Evolutionary conservation across 2,329 filamentous ascomycete species (phyloP), one percentile per base, ranked within the genome.

Genomic region (Huntiella abstrusa): DNA sequence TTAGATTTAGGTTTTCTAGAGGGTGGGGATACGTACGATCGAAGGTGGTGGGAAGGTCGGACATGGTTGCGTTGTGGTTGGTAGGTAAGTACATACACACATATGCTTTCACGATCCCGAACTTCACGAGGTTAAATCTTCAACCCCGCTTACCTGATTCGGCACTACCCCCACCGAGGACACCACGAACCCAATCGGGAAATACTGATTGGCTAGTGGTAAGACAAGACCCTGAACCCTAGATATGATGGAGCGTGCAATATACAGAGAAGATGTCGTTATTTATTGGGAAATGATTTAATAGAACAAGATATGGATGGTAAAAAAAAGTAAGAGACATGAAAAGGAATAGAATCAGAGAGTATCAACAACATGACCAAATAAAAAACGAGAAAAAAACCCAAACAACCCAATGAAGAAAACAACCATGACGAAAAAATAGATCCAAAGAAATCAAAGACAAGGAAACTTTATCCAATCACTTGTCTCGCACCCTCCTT

Each of bases 401-500:
- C 5, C 45, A 22, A 8, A 22, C 19, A 16, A 8, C 41, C 12
- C 4, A 32, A 15, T 16, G 17, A 11, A 22, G 4, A n/a, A 32
- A 32, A 12, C 12, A 34, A 15, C 34, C 44, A 35, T 40, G 19
- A 35, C 33, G 35, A 39, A 33, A 32, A 34, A 15, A 5, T 19
- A 19, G 5, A 19, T 32, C 38, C 22, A 28, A 28, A 10, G 22
- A 28, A 28, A 28, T 2, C 6, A 7, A 28, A 28, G 22, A 28
- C 22, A 28, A 28, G 8, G 22, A 28, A 28, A 15, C 41, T 33
- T 52, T 66, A 82, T 55, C 75, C 78, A 57, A 88, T 80, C 48
- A 88, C 73, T 52, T 85, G 79, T 58, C 91, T 72, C 8, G 91
- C 87, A 12, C 91, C 91, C 60, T 96, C 87, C 59, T 96, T 96